Base-by-base conservation (phyloP, 495 filamentous ascomycete species). In the Penicillium lagena region DNA sequence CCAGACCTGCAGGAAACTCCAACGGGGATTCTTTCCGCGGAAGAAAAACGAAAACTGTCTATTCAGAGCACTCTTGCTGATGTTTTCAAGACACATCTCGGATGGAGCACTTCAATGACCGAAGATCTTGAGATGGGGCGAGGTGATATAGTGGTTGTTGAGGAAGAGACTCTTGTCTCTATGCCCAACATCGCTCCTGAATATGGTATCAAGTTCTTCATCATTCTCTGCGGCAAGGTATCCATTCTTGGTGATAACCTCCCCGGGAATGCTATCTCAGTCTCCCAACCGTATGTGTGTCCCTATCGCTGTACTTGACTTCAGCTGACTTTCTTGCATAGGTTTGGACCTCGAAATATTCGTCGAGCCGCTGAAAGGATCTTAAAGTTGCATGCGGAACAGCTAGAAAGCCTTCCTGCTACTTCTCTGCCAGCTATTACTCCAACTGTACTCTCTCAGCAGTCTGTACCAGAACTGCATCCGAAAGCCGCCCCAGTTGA, bases 291-390 rank as follows among this genome's bases (percentile, higher is more conserved):
- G 59, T 68, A 59, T 9, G 11, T 11, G 10, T 29, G 7, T 13
- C 0, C 17, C 10, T 9, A 2, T 12, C 3, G 2, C n/a, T n/a
- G 14, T 13, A 7, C 27, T 11, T 7, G 7, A 17, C 27, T 17
- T 2, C 32, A 17, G 34, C 58, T 66, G 39, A 65, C 40, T 3
- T 3, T 1, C 13, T 0, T 0, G 0, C 2, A 14, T 12, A 68
- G 64, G 36, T 54, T 63, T 22, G 66, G 59, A 10, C 66, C 66
- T n/a, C 59, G 52, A 0, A 63, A 64, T 12, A 53, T 69, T 8
- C 45, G 43, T 28, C 44, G 50, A 15, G 58, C 49, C 4, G 45
- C 49, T 34, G 42, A 40, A 7, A 54, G 14, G 50, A 43, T 31
- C 4, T 17, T 17, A 4, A 17, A 17, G 4, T 17, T 17, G 17